Evolutionary conservation across 2,329 filamentous ascomycete genomes (phyloP).

Genomic region (Cadophora gregata): DNA sequence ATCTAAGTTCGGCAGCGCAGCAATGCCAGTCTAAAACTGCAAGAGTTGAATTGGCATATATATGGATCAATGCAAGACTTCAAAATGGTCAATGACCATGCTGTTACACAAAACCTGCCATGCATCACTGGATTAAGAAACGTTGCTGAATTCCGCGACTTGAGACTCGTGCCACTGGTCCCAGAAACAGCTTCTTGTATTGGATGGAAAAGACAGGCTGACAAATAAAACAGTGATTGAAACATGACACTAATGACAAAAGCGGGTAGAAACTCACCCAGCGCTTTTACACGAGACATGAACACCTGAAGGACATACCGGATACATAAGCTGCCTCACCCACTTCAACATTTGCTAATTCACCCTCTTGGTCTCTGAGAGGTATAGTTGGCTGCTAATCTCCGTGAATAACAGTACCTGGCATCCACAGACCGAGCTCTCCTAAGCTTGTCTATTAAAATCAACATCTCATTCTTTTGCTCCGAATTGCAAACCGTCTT

Average conservation of each 20-base stretch:
- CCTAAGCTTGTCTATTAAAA: not conserved
- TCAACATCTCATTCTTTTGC: not conserved
- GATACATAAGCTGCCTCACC: not conserved
- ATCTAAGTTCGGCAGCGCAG: no score
- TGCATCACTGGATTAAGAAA: not conserved
- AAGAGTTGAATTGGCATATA: not conserved
- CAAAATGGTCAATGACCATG: not conserved
- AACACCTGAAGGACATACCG: not conserved
- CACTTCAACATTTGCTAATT: not conserved
- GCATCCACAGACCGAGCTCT: not conserved
- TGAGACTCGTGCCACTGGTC: not conserved
- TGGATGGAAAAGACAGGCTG: not conserved
- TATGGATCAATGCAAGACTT: no score
- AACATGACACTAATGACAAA: not conserved
- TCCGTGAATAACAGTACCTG: not conserved
- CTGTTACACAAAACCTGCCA: not conserved
- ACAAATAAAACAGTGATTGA: no score
- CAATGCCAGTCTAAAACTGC: not conserved
- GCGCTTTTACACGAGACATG: not conserved
- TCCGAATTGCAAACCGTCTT: not conserved
- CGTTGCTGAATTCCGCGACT: not conserved
- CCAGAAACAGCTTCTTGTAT: not conserved
- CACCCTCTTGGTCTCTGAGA: not conserved
- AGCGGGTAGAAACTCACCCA: not conserved
- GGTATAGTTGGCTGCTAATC: not conserved